Base-by-base conservation (phyloP, 1,284 basidiomycete species). In the Apiotrichum siamense region DNA sequence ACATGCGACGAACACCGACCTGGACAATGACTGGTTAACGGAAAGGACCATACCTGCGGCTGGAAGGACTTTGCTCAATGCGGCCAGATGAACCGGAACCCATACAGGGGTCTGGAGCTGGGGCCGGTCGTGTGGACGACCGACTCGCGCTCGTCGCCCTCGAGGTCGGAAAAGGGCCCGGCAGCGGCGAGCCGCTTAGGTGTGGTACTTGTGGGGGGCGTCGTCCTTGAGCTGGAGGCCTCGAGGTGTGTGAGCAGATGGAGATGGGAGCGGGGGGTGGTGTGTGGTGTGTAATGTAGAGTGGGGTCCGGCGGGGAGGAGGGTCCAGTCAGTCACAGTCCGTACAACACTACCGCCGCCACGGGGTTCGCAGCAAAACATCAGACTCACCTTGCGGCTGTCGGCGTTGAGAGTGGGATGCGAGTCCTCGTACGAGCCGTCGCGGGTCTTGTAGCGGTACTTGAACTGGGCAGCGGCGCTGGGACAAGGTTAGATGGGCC, bases 401-500 rank as follows among this genome's bases (percentile, higher is more conserved):
- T 69, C 66, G 17, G 54, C 49, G 63, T 66, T 69, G 43, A 71
- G 42, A 27, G 63, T 63, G 10, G 73, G 73, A 37, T 63, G 57
- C 3, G 65, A 54, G 53, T 75, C 73, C 57, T 73, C 70, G 55
- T 63, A 67, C 61, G 65, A 63, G 20, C 73, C 73, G 26, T 70
- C 63, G 26, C 67, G 56, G 33, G 67, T 71, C 62, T 65, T 65
- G 67, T 75, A 67, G 54, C 73, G 64, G 67, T 73, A 75, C 64
- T 75, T 75, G 70, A 75, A 75, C 23, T 63, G 61, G 3, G 73
- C 73, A 43, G 67, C 64, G 23, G 32, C 10, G 31, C 49, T 62
- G 57, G 10, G 4, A 15, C 24, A 21, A 3, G 39, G 32, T 66
- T 66, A 49, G 33, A 25, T 1, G n/a, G 18, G n/a, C n/a, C n/a